These are phyloP conservation scores for Friedmanniomyces endolithicus DNA, from an alignment of 495 filamentous ascomycete genomes.

Conservation along the genomic window DNA sequence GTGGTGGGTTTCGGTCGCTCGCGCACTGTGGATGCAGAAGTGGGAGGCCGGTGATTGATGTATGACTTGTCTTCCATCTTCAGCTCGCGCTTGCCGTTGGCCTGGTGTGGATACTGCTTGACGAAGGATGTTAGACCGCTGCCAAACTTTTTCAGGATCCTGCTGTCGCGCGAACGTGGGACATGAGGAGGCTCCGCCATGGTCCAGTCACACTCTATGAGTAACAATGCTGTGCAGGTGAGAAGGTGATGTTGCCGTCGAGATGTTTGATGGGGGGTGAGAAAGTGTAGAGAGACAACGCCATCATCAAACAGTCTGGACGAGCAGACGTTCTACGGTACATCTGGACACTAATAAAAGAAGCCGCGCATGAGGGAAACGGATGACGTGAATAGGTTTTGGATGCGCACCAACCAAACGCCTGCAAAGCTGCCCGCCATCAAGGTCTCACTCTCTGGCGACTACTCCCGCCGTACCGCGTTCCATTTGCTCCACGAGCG, in stretches of 20 bases:
- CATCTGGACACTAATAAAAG: no score
- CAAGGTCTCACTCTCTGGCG: not conserved
- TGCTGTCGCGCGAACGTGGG: slow-evolving; percentile 10
- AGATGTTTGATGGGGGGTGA: not conserved
- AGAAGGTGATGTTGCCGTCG: not conserved
- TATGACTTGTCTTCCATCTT: not conserved
- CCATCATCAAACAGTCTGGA: no score
- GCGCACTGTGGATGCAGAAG: not conserved
- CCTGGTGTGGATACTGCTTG: slow-evolving; percentile 18
- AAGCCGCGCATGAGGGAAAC: not conserved
- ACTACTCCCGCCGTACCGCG: not conserved
- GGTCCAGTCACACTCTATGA: not conserved
- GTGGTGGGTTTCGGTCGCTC: not conserved
- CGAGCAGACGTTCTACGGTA: no score
- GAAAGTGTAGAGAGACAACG: no score
- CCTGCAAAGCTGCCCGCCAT: not conserved
- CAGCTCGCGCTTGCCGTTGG: slow-evolving; percentile 8
- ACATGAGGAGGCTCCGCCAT: slow-evolving; percentile 7
- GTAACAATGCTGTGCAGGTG: not conserved
- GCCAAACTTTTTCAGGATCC: slow-evolving; percentile 7
- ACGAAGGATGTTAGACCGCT: slow-evolving; percentile 10
- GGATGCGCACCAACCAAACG: not conserved
- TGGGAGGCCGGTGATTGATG: not conserved
- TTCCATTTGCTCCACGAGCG: no score
- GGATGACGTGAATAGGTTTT: no score